Evolutionary conservation across 1,284 basidiomycete species (phyloP), one percentile per base, ranked within the genome.

Genomic region (Leccinum subspadiceum): DNA sequence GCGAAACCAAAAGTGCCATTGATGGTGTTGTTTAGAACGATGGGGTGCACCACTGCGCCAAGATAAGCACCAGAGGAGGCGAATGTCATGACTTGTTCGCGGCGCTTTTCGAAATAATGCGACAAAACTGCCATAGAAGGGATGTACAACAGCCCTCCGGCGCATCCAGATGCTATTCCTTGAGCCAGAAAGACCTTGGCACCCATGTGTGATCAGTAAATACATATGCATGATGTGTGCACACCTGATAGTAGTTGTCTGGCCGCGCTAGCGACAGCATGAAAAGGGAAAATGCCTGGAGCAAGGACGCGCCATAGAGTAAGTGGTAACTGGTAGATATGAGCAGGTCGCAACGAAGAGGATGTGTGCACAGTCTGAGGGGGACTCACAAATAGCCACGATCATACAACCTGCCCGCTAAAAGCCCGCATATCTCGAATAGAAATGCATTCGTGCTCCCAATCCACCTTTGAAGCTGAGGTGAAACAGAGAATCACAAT

Each of bases 401-500:
- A 51, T 78, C 75, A 58, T 71, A 76, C 13, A 78, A 20, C n/a
- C 70, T 65, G 6, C 77, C 77, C 0, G 71, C 67, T 29, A 71
- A 29, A 15, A 78, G 64, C 0, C 77, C 77, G 7, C 65, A 66
- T 13, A 71, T 64, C 37, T 81, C 75, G 31, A 78, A 73, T 20
- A 81, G 65, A 61, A 76, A 78, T 44, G 76, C 74, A 59, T 78
- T 81, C 22, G 76, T 65, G n/a, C 80, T 79, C 12, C 82, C 82
- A 20, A 84, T 79, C 82, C 82, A 84, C 35, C 77, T 78, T 57
- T 20, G 41, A 37, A 29, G 15, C 5, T 8, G 24, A 13, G 50
- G n/a, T 64, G 37, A 60, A 58, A 26, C 3, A 31, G 24, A 17
- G 12, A 20, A 53, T 17, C 2, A 7, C 6, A 8, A 50, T 7